These are phyloP conservation scores for Beauveria asiatica DNA, from an alignment of 2,329 filamentous ascomycete genomes.

Conservation along the genomic window DNA sequence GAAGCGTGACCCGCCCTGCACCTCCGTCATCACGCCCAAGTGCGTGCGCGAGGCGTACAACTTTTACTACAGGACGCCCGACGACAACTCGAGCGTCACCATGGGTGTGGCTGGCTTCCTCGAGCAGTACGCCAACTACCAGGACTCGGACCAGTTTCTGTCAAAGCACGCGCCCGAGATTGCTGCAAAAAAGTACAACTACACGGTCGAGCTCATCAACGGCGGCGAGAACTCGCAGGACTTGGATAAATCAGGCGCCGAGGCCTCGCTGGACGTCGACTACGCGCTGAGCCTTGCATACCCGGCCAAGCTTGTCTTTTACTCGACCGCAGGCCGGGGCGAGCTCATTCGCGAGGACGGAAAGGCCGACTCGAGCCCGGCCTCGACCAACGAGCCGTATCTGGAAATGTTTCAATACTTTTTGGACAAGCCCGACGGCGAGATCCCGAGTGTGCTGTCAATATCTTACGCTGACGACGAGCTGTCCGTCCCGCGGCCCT, in stretches of 20 bases:
- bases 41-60: conserved; percentile 39
- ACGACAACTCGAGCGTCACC: conserved; percentile 26
- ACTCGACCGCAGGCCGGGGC: conserved; percentile 36
- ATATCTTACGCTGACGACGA: conserved; percentile 53
- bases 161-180: conserved; percentile 27
- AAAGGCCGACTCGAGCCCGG: conserved; percentile 21
- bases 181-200: conserved; percentile 28
- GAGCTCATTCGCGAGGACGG: conserved; percentile 31
- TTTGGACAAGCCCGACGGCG: conserved; percentile 32
- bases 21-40: conserved; percentile 25
- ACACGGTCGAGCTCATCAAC: conserved; percentile 32
- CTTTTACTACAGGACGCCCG: conserved; percentile 27
- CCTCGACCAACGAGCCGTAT: conserved; percentile 47
- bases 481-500: conserved; percentile 41
- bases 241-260: conserved; percentile 28
- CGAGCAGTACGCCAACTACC: conserved; percentile 36
- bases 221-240: conserved; percentile 36
- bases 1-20: conserved; percentile 24
- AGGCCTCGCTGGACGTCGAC: conserved; percentile 41
- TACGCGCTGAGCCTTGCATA: conserved; percentile 38
- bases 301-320: conserved; percentile 36
- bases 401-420: conserved; percentile 45
- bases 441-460: conserved; percentile 47
- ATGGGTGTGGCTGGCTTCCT: conserved; percentile 43
- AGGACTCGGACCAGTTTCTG: conserved; percentile 33